Base-by-base conservation (phyloP, 2,329 filamentous ascomycete species). In the Myriosclerotinia curreyana region DNA sequence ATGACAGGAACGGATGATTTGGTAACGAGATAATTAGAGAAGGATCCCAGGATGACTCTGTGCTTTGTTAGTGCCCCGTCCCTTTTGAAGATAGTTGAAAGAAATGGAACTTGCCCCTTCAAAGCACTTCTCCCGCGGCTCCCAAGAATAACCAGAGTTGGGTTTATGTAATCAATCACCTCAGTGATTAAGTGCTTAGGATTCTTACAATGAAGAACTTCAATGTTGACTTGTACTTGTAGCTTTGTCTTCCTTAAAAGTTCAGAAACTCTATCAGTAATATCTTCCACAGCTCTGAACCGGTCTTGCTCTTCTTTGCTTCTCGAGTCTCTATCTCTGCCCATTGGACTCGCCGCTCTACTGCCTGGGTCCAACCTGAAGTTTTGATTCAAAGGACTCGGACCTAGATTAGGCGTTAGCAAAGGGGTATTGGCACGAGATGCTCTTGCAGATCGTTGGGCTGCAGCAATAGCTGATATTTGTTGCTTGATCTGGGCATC, bases 171-270 rank as follows among this genome's bases (percentile, higher is more conserved):
- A 75, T 99, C 95, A 76, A 99, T 98, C 78, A 97, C 92, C 79
- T 98, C 95, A 0, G 92, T 96, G 68, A 99, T 92, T 79, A 98
- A 83, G 75, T 97, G 93, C 76, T 95, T 94, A 5, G 95, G 92
- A 73, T 91, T 97, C 82, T 97, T 98, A 87, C 95, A 98, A 77
- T 98, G 95, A 69, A 99, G 89, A 36, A 98, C 94, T 77, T 99
- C 95, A 42, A 99, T 89, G 59, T 96, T 92, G 55, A 97, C 90
- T 65, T 92, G 87, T 56, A 97, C 93, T 75, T 99, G 94, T 65
- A 99, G 80, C 68, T 90, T 86, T 0, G 95, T 99, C 81, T 96
- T 96, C 66, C 94, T 85, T 66, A 99, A 78, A 53, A 98, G 79
- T 69, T 88, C 90, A n/a, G 95, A 84, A 62, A 96, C 91, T 42